phyloP scores from a whole-genome alignment of 2,329 filamentous ascomycete species.

The Calonectria pteridis region DNA sequence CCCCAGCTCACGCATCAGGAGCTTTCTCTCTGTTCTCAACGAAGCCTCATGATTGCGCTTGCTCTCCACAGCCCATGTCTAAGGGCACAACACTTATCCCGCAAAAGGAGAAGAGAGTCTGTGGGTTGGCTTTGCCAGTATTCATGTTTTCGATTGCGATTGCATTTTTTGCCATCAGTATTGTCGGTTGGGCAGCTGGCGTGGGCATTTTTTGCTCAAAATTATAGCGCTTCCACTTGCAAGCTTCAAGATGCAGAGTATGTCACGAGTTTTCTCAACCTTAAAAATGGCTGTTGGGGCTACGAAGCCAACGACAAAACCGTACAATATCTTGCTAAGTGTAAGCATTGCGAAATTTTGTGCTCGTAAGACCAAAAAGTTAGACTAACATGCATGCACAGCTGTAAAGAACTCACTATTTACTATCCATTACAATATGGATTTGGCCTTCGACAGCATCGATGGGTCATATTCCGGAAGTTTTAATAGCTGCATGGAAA shows the following conservation, averaged over 20 bases:
- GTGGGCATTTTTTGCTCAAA: background rate
- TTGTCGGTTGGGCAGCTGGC: background rate
- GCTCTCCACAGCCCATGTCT: background rate
- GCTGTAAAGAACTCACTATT: background rate
- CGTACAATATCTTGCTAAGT: background rate
- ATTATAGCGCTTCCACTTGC: background rate
- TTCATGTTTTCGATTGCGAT: background rate
- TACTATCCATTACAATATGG: background rate
- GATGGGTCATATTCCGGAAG: background rate
- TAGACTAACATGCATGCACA: background rate
- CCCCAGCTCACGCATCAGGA: background rate
- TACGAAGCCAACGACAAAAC: background rate
- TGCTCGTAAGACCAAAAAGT: no score
- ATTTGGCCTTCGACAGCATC: background rate
- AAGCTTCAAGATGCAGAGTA: background rate
- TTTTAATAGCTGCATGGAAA: constrained; percentile 2
- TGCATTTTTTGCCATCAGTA: background rate
- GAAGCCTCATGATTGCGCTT: background rate
- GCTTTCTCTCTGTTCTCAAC: background rate
- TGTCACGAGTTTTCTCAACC: background rate
- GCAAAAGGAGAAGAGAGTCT: background rate
- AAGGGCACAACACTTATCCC: background rate
- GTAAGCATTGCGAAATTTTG: background rate
- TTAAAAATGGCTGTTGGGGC: background rate
- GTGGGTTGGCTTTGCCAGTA: background rate